Conservation (phyloP, 305 asterid genomes). For the Solanum hybrid region DNA sequence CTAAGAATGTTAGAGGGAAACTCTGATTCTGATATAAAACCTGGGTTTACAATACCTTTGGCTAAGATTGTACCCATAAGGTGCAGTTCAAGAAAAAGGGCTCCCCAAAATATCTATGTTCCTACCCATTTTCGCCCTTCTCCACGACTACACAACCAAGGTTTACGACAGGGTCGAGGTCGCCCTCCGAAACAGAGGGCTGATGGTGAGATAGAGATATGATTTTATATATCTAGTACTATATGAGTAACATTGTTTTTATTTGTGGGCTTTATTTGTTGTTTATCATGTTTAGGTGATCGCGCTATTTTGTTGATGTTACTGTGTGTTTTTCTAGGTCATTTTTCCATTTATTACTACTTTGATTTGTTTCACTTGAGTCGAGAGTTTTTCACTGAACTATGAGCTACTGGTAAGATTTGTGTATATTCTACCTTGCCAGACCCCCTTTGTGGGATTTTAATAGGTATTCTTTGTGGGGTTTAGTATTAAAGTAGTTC, state of each 20-base stretch:
- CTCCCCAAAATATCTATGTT: not conserved
- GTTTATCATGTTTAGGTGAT: not conserved
- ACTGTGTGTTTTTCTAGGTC: not conserved
- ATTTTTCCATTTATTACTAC: not conserved
- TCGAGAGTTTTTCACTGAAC: not conserved
- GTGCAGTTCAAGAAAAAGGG: not conserved
- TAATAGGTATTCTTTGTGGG: too few relatives aligned
- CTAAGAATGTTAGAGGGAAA: not conserved
- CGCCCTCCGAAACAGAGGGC: not conserved
- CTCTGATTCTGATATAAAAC: not conserved
- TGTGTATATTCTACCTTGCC: too few relatives aligned
- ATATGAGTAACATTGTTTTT: not conserved
- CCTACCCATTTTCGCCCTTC: not conserved
- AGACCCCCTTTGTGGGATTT: too few relatives aligned
- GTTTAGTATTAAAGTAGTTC: not conserved
- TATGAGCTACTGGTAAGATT: not conserved
- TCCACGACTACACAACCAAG: not conserved
- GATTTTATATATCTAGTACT: not conserved
- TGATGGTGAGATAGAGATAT: not conserved
- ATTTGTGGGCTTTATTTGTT: not conserved
- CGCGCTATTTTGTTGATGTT: not conserved
- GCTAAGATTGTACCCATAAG: not conserved
- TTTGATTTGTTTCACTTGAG: too few relatives aligned
- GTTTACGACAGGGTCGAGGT: not conserved
- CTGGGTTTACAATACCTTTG: not conserved